A percentile compares a stretch with the other conserved stretches of the same genome.
Conservation (phyloP, 306 rosid species). For the Citrullus mucosospermus region DNA sequence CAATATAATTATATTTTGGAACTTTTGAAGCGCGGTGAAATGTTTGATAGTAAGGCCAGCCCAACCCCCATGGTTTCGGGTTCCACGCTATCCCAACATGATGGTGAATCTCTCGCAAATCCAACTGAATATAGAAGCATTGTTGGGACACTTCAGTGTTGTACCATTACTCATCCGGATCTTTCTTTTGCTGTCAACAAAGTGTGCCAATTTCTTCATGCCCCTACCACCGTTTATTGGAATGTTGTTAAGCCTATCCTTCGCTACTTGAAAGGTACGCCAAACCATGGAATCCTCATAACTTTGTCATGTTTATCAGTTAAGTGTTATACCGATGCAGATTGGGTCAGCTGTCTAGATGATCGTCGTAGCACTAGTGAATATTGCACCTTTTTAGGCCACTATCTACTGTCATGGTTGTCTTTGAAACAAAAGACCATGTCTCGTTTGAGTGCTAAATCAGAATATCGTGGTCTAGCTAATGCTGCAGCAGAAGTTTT, state of each 20-base stretch:
- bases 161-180: neutral
- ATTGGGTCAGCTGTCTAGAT: neutral
- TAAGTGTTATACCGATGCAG: neutral
- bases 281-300: neutral
- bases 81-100: neutral
- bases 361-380: neutral
- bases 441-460: neutral
- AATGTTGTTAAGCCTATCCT: neutral
- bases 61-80: too few relatives aligned
- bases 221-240: neutral
- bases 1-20: neutral
- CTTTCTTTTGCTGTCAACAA: neutral
- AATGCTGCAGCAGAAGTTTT: neutral
- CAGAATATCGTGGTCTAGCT: neutral
- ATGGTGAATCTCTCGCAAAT: neutral
- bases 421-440: neutral
- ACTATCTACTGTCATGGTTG: neutral
- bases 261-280: neutral
- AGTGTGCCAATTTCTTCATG: neutral
- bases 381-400: neutral
- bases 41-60: neutral
- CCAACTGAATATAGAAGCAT: neutral
- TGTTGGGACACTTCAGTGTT: neutral
- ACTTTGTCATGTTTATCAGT: too few relatives aligned
- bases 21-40: neutral